phyloP scores from a whole-genome alignment of 2,329 filamentous ascomycete genomes.

The Stachybotrys echinatus region DNA sequence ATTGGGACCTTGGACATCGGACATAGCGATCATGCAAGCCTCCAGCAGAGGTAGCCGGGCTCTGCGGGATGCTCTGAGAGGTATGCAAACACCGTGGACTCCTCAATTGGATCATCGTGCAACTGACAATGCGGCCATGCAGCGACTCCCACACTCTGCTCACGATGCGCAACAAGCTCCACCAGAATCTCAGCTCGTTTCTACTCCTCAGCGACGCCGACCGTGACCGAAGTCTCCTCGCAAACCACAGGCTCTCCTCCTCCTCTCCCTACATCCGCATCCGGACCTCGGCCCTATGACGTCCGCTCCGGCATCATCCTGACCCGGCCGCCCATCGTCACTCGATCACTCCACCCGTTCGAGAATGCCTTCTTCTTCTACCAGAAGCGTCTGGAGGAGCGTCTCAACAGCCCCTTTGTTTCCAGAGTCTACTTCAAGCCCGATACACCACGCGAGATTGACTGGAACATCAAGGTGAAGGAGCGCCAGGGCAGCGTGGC shows the following conservation, averaged over 20 bases:
- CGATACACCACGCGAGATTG: conserved; percentile 75
- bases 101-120: conserved; percentile 11
- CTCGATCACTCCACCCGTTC: conserved; percentile 76
- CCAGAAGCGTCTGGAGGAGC: conserved; percentile 94
- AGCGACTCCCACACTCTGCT: conserved; percentile 24
- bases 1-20: not conserved
- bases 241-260: conserved; percentile 5
- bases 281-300: conserved; percentile 31
- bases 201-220: conserved; percentile 26
- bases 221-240: conserved; percentile 12
- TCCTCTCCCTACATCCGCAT: conserved; percentile 8
- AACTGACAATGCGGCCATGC: conserved; percentile 12
- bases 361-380: conserved; percentile 95
- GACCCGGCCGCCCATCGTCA: conserved; percentile 82
- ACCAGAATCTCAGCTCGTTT: conserved; percentile 22
- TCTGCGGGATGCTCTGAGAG: conserved; percentile 41
- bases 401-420: conserved; percentile 79
- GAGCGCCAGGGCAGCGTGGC: conserved; percentile 69
- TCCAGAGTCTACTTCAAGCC: conserved; percentile 93
- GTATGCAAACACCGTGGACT: conserved; percentile 29
- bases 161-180: conserved; percentile 29
- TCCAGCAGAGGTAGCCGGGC: conserved; percentile 52
- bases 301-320: conserved; percentile 70
- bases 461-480: conserved; percentile 83
- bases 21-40: conserved; percentile 37